Evolutionary conservation across 192 early-diverging fungal species (phyloP), one percentile per base, ranked within the genome.

Genomic region (Obelidium mucronatum): DNA sequence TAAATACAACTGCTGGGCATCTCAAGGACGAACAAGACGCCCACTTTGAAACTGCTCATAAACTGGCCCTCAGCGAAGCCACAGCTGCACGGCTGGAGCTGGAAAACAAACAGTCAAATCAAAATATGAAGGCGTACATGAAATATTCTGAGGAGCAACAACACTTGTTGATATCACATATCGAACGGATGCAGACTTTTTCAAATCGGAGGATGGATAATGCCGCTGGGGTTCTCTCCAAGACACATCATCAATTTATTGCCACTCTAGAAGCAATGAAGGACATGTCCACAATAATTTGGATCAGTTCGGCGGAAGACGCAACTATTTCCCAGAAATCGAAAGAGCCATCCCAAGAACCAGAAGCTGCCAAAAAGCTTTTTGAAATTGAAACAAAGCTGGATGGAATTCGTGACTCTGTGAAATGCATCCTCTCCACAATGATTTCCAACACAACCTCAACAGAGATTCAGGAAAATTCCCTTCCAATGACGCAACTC

Each of bases 91-190:
- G 22, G 8, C 34, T 64, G 31, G 24, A 64, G 36, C 34, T 39
- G 15, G 34, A 64, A 39, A 64, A 64, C 34, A 30, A 26, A 26
- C 61, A 64, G 24, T 64, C 61, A 15, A 17, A 15, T 11, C 61
- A 37, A 15, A 64, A 64, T 33, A 64, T 64, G 61, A 26, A 64
- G 34, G 31, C 34, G 61, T 64, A 64, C 61, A 64, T 64, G 61
- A 64, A 64, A 24, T 64, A 64, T 39, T 64, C 61, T 0, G 61
- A 64, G 24, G 61, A 64, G 4, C 61, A 64, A 33, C 61, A 64
- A 35, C 31, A 64, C 13, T 33, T 64, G 6, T 35, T 64, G 4
- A 64, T 64, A 11, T 64, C 61, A 15, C 61, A 64, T 37, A 33
- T 64, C 36, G 34, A 64, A 35, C 61, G 61, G 6, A 37, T 64